Base-by-base conservation (phyloP, 495 filamentous ascomycete genomes). In the Aspergillus kassunensis region DNA sequence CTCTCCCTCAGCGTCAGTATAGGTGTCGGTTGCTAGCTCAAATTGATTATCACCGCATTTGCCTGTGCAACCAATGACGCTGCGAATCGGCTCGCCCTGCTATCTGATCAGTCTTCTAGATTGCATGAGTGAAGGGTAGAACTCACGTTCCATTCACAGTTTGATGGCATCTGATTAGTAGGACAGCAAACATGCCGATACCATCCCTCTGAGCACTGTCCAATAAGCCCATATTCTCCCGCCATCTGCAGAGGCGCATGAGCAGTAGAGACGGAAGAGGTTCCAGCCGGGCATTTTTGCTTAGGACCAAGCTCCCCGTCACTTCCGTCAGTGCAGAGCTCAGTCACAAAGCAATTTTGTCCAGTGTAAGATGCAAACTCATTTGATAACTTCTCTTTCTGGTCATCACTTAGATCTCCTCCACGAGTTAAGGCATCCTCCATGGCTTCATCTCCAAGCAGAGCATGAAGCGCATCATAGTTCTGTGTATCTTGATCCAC, bases 141-240 rank as follows among this genome's bases (percentile, higher is more conserved):
- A n/a, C n/a, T n/a, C n/a, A n/a, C 63, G 21, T 53, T 61, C 64
- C 67, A 66, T 24, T 57, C 36, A 54, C 65, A 70, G 53, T 65
- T 63, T 46, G 63, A 51, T 1, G 67, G 67, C 61, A 67, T 58
- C 7, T 59, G 43, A 10, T 58, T 40, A 13, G 25, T 64, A 1
- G 65, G 65, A 55, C 67, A 70, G 54, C 65, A 70, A 25, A 68
- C 67, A 54, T 66, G 31, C 10, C 58, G 60, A 24, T 50, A 70
- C 54, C 51, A 65, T 2, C 61, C 58, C 31, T 46, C 31, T 1
- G 25, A 1, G 23, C 49, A 51, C 10, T 16, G 23, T 19, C 35
- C 45, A 16, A 19, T 27, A n/a, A 29, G n/a, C n/a, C n/a, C 2
- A 2, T 41, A 13, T 23, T 4, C 1, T 2, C 13, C 12, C 10